Conservation (phyloP, 352 stramenopile species). For the Aphanomyces invadans region DNA sequence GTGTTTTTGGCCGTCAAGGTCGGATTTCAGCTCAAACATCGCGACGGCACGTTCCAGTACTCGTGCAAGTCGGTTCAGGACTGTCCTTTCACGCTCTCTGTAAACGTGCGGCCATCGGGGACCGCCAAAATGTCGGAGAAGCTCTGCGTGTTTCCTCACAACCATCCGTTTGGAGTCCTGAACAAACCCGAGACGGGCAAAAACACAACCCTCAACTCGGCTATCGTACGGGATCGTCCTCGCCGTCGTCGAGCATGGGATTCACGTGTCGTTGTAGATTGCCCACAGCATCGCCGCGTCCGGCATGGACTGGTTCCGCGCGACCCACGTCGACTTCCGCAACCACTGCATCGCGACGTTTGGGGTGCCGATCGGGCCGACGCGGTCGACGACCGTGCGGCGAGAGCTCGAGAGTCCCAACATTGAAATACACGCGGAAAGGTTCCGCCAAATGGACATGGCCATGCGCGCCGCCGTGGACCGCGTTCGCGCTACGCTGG, state of each 20-base stretch:
- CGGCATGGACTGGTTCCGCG: background rate
- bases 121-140: slow-evolving; percentile 2
- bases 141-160: slow-evolving; percentile 3
- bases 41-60: slow-evolving; percentile 13
- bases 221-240: background rate
- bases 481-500: background rate
- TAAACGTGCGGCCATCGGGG: slow-evolving; percentile 6
- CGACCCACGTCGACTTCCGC: background rate
- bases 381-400: slow-evolving; percentile 1
- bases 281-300: slow-evolving; percentile 8
- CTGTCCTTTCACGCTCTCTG: slow-evolving; percentile 4
- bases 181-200: background rate
- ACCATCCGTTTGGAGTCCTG: slow-evolving; percentile 4
- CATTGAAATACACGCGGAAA: background rate
- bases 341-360: slow-evolving; percentile 11
- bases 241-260: background rate
- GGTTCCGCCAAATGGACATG: background rate
- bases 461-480: background rate
- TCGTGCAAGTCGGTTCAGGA: slow-evolving; percentile 1
- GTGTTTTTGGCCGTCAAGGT: background rate
- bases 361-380: slow-evolving; percentile 4
- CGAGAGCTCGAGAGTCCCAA: background rate
- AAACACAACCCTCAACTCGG: slow-evolving; percentile 10
- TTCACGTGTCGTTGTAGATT: background rate
- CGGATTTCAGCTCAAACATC: slow-evolving; percentile 12